phyloP scores from a whole-genome alignment of 345 rosid species.

The Linum tenue region DNA sequence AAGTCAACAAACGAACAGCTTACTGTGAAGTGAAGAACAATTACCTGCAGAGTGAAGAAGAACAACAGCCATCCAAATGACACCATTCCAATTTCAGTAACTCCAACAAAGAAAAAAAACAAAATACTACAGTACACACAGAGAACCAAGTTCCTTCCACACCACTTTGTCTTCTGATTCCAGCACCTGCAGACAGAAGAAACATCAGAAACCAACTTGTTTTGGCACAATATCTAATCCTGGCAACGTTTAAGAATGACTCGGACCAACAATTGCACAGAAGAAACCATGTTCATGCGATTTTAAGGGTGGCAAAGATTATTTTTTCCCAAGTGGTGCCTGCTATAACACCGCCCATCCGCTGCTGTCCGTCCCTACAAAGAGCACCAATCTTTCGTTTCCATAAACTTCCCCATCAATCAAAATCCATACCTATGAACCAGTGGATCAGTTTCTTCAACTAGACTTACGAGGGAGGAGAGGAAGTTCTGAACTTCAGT shows the following conservation, averaged over 20 bases:
- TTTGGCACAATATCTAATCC: not conserved
- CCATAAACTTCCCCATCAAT: constrained; percentile 48
- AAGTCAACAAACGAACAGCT: constrained; percentile 2
- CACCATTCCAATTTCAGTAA: constrained; percentile 5
- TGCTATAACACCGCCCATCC: constrained; percentile 33
- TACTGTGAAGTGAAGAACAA: not conserved
- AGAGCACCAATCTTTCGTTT: constrained; percentile 27
- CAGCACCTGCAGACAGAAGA: too few relatives aligned
- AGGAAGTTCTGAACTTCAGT: constrained; percentile 1
- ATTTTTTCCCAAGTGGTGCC: constrained; percentile 13
- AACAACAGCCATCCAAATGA: not conserved
- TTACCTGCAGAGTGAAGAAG: not conserved
- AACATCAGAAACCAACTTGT: not conserved
- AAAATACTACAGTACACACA: not conserved
- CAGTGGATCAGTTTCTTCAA: constrained; percentile 11
- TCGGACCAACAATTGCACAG: constrained; percentile 8
- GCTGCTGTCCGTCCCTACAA: constrained; percentile 38
- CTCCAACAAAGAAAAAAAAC: not conserved
- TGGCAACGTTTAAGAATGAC: constrained; percentile 13
- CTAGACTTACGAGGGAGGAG: constrained; percentile 9
- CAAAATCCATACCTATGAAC: constrained; percentile 21
- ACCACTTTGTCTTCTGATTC: not conserved
- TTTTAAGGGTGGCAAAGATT: constrained; percentile 16
- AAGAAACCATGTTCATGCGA: not conserved
- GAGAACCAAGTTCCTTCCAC: not conserved